Conservation (phyloP, 345 rosid species). For the Punica granatum region DNA sequence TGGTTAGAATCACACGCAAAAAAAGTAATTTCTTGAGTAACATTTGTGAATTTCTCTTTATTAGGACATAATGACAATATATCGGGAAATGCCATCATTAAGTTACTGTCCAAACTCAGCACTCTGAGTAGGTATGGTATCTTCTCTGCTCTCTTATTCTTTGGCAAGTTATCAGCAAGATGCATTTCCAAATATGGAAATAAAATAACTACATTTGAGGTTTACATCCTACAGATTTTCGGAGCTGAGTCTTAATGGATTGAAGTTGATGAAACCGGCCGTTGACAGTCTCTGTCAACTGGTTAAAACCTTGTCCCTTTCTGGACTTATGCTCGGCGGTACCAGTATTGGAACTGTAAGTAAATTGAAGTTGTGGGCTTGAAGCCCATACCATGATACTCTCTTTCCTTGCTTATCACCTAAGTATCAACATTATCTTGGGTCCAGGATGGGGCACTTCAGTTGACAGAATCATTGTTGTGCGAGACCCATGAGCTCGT, state of each 20-base stretch:
- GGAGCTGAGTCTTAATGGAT: conserved; percentile 69
- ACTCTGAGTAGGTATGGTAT: conserved; percentile 46
- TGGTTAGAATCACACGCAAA: not conserved
- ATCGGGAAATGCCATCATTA: conserved; percentile 54
- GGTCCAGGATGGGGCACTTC: conserved; percentile 62
- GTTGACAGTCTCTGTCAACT: conserved; percentile 62
- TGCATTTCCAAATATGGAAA: not conserved
- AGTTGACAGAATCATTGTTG: conserved; percentile 46
- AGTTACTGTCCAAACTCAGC: conserved; percentile 56
- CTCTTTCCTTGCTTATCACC: conserved; percentile 3
- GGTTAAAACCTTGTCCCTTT: conserved; percentile 50
- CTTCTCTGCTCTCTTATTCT: not conserved
- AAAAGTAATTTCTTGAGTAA: not conserved
- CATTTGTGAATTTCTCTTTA: conserved; percentile 5
- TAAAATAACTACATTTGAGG: conserved; percentile 7
- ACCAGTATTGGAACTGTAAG: conserved; percentile 77
- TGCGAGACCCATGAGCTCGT: conserved; percentile 45
- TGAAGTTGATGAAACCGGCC: conserved; percentile 64
- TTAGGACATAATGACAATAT: conserved; percentile 67
- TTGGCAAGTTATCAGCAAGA: not conserved
- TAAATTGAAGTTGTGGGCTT: not conserved
- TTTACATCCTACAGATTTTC: conserved; percentile 40
- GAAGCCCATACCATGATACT: not conserved
- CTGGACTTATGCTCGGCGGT: conserved; percentile 66
- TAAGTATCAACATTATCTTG: conserved; percentile 9